Evolutionary conservation across 2,329 filamentous ascomycete genomes (phyloP).

Genomic region (Conoideocrella luteorostrata): DNA sequence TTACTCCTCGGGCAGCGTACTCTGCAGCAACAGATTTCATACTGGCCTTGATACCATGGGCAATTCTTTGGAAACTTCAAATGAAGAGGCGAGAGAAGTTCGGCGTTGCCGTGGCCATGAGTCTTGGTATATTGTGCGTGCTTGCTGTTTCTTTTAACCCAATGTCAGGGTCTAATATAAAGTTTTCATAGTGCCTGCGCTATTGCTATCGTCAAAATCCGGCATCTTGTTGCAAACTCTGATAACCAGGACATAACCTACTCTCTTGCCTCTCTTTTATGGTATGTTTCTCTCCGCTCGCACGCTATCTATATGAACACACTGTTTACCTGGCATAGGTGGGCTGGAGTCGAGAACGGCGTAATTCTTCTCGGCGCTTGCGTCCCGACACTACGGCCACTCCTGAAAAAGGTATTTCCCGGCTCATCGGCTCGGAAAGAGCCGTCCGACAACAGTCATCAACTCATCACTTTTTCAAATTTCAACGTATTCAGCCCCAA

Average conservation of each 20-base stretch:
- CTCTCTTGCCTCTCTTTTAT: conserved; percentile 7
- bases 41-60: conserved; percentile 8
- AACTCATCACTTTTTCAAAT: conserved; percentile 9
- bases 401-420: conserved; percentile 7
- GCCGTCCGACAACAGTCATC: background rate
- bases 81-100: conserved; percentile 9
- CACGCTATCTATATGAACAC: background rate
- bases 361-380: conserved; percentile 8
- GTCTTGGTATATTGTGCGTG: conserved; percentile 10
- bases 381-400: conserved; percentile 7
- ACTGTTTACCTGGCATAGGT: background rate
- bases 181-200: conserved; percentile 4
- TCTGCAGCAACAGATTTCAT: conserved; percentile 9
- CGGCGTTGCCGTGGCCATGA: conserved; percentile 10
- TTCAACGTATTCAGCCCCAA: conserved; percentile 6
- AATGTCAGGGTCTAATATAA: background rate
- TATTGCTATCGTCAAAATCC: conserved; percentile 9
- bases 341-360: conserved; percentile 10
- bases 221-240: conserved; percentile 6
- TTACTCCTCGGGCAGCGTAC: background rate
- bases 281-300: background rate
- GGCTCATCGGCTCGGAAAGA: conserved; percentile 2
- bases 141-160: background rate
- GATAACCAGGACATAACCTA: conserved; percentile 9
- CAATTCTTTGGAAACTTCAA: conserved; percentile 9